phyloP scores from a whole-genome alignment of 2,329 filamentous ascomycete species.

The Paracoccidioides lutzii region DNA sequence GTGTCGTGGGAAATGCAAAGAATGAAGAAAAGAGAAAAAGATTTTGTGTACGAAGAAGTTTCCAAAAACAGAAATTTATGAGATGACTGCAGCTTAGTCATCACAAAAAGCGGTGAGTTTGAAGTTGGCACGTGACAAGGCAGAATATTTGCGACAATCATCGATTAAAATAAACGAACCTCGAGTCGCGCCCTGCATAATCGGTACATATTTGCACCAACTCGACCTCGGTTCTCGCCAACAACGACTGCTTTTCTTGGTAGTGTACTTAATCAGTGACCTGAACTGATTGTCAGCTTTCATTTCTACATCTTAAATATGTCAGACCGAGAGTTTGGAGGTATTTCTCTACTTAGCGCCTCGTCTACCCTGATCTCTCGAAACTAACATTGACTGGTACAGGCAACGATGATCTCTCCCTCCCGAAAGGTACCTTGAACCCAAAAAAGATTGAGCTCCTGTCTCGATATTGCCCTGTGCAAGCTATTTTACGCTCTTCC shows the following conservation, averaged over 20 bases:
- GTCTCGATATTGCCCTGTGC: not conserved
- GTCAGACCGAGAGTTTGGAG: slow-evolving; percentile 44
- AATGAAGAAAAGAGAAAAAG: not conserved
- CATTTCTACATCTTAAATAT: slow-evolving; percentile 21
- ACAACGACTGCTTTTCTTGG: not conserved
- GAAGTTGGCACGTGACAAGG: not conserved
- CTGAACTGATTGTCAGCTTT: too few species aligned
- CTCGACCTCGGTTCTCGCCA: not conserved
- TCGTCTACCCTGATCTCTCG: too few species aligned
- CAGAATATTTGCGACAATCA: not conserved
- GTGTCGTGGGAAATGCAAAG: not conserved
- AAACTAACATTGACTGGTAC: slow-evolving; percentile 3
- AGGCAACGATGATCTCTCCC: slow-evolving; percentile 46
- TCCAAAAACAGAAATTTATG: slow-evolving; percentile 1
- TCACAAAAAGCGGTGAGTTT: not conserved
- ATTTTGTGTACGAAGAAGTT: not conserved
- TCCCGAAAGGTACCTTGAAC: not conserved
- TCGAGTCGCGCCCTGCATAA: too few species aligned
- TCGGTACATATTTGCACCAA: not conserved
- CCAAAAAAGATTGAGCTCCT: not conserved
- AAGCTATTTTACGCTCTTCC: not conserved
- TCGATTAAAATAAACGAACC: not conserved
- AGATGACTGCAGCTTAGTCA: not conserved
- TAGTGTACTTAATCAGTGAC: too few species aligned
- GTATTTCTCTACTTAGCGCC: slow-evolving; percentile 22